Evolutionary conservation across 306 rosid genomes (phyloP).

Genomic region (Ammopiptanthus mongolicus): DNA sequence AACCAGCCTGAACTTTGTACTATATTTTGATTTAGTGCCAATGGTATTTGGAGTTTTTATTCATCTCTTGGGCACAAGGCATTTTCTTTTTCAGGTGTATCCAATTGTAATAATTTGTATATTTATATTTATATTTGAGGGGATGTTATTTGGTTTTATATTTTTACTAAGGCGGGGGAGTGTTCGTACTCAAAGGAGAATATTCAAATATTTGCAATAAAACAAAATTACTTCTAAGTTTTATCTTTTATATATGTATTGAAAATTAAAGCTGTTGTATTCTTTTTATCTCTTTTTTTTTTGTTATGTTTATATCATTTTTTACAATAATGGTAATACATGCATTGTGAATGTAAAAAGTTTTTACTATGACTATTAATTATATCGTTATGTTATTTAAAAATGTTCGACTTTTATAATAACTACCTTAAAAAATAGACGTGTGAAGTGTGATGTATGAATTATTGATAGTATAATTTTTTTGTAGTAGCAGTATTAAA

Average conservation of each 20-base stretch:
- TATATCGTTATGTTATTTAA: too few species aligned
- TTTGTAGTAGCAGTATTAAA: too few species aligned
- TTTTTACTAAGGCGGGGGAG: not conserved
- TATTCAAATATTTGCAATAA: conserved; percentile 3
- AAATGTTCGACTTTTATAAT: too few species aligned
- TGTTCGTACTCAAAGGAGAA: not conserved
- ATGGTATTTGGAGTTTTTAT: not conserved
- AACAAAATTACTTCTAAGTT: not conserved
- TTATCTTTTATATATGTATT: not conserved
- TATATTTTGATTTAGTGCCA: not conserved
- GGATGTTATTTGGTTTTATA: not conserved
- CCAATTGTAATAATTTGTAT: conserved; percentile 28
- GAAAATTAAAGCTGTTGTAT: too few species aligned
- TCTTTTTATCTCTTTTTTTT: too few species aligned
- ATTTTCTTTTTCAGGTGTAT: conserved; percentile 3
- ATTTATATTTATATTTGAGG: not conserved
- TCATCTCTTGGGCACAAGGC: not conserved
- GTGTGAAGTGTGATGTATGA: too few species aligned
- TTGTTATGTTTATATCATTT: too few species aligned
- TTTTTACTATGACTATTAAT: too few species aligned
- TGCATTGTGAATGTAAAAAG: too few species aligned
- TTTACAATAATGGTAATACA: too few species aligned
- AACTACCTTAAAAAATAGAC: too few species aligned
- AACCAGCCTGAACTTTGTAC: conserved; percentile 32
- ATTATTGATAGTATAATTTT: too few species aligned